Base-by-base conservation (phyloP, 129 eudicot species). In the Artemisia annua region DNA sequence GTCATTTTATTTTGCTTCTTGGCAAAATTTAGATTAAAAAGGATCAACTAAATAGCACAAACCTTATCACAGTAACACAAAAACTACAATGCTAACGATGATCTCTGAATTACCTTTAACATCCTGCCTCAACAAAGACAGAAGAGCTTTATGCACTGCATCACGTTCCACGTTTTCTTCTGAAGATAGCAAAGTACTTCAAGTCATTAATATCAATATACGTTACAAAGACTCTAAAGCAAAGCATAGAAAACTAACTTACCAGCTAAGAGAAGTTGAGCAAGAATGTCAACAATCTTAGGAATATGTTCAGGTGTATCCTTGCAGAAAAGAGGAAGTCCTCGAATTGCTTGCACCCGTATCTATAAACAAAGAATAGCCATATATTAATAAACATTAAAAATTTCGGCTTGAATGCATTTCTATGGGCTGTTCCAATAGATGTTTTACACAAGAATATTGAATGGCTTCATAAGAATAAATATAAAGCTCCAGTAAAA, bases 81-180 rank as follows among this genome's bases (percentile, higher is more conserved):
- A 46, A 58, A 61, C 39, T 16, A 62, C 17, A 9, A 62, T 19
- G 68, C 32, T 72, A 48, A 24, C n/a, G 12, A 61, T 49, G 48
- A 72, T 18, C 53, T 49, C 10, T 63, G 30, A 16, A 71, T 44
- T 80, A 91, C 97, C 95, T 86, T 82, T 80, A 46, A 88, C 95
- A 69, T 91, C 95, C 75, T 91, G 97, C 81, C 97, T 84, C 76
- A 91, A 67, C 49, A 91, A 77, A 69, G 97, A 91, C 82, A 91
- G 69, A 54, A 91, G 91, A 35, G 97, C 95, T 80, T 91, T 91
- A 66, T 88, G 85, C 20, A 88, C 95, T 39, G 97, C 97, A 80
- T 91, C 97, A 73, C 97, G 94, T 79, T 91, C 97, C 86, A 91
- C 97, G 54, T 91, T 91, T 74, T 91, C 95, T 63, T 83, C 97